Conservation (phyloP, 345 rosid genomes). For the Odontarrhena argentea region DNA sequence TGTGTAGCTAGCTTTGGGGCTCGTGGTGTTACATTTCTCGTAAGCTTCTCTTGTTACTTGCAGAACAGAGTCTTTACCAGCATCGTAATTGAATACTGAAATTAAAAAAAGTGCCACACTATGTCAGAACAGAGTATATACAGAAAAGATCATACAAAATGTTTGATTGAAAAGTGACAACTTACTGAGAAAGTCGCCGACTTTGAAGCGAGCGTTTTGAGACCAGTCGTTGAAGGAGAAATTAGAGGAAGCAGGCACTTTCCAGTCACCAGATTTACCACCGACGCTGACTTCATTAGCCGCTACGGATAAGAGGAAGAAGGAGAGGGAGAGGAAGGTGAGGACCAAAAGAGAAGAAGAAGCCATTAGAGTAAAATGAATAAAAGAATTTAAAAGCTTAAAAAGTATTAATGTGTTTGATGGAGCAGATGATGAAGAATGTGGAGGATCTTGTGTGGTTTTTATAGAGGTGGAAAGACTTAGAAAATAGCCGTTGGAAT, state of each 20-base stretch:
- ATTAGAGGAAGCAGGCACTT: slow-evolving; percentile 56
- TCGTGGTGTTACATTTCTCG: slow-evolving; percentile 42
- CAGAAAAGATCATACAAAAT: neutral
- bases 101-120: neutral
- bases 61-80: slow-evolving; percentile 54
- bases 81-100: slow-evolving; percentile 69
- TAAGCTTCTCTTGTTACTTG: slow-evolving; percentile 44
- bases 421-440: slow-evolving; percentile 9
- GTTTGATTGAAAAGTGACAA: neutral
- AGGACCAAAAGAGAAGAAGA: slow-evolving; percentile 17
- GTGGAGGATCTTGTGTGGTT: neutral
- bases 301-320: slow-evolving; percentile 17
- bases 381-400: neutral
- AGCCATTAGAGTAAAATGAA: slow-evolving; percentile 25
- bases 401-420: neutral
- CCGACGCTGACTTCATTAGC: slow-evolving; percentile 60
- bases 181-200: slow-evolving; percentile 68
- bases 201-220: slow-evolving; percentile 57
- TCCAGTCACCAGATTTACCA: slow-evolving; percentile 64
- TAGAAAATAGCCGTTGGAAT: slow-evolving; percentile 35
- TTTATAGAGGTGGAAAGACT: slow-evolving; percentile 25
- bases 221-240: slow-evolving; percentile 76
- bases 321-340: slow-evolving; percentile 20
- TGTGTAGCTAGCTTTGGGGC: slow-evolving; percentile 34
- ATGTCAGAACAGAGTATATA: slow-evolving; percentile 24